Conservation (phyloP, 2,329 filamentous ascomycete species). For the Blastomyces gilchristii region DNA sequence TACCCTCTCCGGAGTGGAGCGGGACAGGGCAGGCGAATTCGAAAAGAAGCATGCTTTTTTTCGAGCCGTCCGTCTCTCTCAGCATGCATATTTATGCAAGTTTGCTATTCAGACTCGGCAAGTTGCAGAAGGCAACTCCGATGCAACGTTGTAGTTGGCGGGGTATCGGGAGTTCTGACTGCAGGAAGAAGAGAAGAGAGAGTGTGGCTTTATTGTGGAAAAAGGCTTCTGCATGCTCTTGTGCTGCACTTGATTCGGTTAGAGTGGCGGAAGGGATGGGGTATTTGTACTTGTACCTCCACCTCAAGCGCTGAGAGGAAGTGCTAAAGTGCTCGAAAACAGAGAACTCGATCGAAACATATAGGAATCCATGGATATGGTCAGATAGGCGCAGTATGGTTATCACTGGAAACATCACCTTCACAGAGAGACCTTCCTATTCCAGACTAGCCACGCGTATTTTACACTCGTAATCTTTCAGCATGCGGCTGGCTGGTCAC, state of each 20-base stretch:
- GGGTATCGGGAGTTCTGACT: background rate
- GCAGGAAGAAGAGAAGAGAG: background rate
- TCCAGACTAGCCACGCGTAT: background rate
- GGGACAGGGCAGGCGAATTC: background rate
- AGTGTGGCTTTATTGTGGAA: background rate
- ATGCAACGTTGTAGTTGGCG: background rate
- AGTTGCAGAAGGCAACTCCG: background rate
- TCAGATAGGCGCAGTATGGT: too few species aligned
- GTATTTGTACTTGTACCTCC: background rate
- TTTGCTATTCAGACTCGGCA: conserved; percentile 4
- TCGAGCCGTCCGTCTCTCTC: background rate
- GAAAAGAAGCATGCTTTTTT: background rate
- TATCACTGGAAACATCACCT: too few species aligned
- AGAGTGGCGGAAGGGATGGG: background rate
- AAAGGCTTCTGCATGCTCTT: background rate
- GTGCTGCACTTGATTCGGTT: conserved; percentile 1
- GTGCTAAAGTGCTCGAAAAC: background rate
- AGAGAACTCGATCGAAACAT: too few species aligned
- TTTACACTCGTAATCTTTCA: background rate
- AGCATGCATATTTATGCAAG: background rate
- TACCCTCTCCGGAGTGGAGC: background rate
- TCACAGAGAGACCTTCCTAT: too few species aligned
- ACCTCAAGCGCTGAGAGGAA: background rate
- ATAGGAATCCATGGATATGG: too few species aligned
- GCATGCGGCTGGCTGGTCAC: background rate